These are phyloP conservation scores for Colletotrichum sp. DNA, from an alignment of 2,329 filamentous ascomycete species.

Conservation along the genomic window DNA sequence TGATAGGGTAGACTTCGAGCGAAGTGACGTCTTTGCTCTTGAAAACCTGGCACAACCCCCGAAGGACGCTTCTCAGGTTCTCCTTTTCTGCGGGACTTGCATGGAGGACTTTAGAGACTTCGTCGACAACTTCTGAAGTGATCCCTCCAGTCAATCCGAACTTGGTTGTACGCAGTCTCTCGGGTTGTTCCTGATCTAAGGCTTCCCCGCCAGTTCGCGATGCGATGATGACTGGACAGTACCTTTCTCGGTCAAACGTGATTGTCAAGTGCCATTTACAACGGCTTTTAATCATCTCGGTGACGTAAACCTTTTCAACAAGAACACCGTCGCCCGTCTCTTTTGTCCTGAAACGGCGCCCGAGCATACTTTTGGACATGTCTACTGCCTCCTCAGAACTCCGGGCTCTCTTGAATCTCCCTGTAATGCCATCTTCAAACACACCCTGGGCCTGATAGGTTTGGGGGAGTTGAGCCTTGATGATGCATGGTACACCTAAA, in stretches of 20 bases:
- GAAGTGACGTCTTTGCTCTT: slow-evolving; percentile 49
- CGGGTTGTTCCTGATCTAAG: slow-evolving; percentile 7
- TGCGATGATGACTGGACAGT: slow-evolving; percentile 40
- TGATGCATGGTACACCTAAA: slow-evolving; percentile 25
- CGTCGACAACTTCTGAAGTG: slow-evolving; percentile 22
- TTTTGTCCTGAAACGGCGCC: not conserved
- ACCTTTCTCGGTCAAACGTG: slow-evolving; percentile 46
- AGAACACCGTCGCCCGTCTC: not conserved
- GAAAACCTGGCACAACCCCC: slow-evolving; percentile 42
- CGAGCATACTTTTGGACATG: slow-evolving; percentile 26
- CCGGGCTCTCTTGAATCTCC: not conserved
- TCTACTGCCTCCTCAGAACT: slow-evolving; percentile 19
- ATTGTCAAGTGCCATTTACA: slow-evolving; percentile 46
- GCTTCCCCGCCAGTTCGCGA: slow-evolving; percentile 27
- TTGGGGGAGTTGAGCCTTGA: slow-evolving; percentile 22
- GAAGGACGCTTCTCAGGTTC: slow-evolving; percentile 12
- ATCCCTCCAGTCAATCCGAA: slow-evolving; percentile 33
- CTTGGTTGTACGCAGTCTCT: slow-evolving; percentile 20
- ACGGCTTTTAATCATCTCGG: slow-evolving; percentile 32
- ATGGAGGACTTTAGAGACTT: not conserved
- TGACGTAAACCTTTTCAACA: slow-evolving; percentile 39
- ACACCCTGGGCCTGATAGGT: not conserved
- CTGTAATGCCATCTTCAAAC: not conserved
- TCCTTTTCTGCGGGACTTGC: not conserved
- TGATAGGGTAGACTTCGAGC: slow-evolving; percentile 46